Percentiles rank a stretch among this genome's conserved stretches.
Conservation (phyloP, 1,284 basidiomycete genomes). For the Cryptococcus wingfieldii region DNA sequence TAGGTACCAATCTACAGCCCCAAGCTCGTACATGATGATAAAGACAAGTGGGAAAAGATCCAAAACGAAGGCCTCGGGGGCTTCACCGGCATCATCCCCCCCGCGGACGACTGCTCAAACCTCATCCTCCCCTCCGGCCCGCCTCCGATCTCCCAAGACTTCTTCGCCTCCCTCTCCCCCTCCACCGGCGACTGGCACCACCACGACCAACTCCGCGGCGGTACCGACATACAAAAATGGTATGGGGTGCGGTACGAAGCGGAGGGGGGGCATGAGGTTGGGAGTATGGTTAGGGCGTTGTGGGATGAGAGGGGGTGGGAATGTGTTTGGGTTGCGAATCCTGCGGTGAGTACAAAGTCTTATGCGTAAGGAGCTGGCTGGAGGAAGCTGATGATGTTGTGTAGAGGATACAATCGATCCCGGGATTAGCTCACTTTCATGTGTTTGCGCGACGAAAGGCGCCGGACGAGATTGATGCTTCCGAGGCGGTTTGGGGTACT, state of each 20-base stretch:
- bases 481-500: too few relatives aligned
- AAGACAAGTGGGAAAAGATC: slow-evolving; percentile 33
- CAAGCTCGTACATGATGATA: slow-evolving; percentile 33
- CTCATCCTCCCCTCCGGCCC: too few relatives aligned
- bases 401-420: slow-evolving; percentile 42
- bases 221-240: slow-evolving; percentile 26
- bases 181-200: too few relatives aligned
- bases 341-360: slow-evolving; percentile 21
- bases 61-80: slow-evolving; percentile 40
- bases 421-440: slow-evolving; percentile 46
- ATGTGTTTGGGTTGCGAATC: slow-evolving; percentile 43
- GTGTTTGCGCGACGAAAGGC: slow-evolving; percentile 45
- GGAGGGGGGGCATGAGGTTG: slow-evolving; percentile 39
- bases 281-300: slow-evolving; percentile 38
- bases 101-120: background rate
- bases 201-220: too few relatives aligned
- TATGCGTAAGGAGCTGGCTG: background rate
- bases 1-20: slow-evolving; percentile 45
- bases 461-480: too few relatives aligned
- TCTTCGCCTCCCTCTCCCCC: too few relatives aligned
- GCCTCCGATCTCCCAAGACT: too few relatives aligned
- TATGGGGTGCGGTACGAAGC: slow-evolving; percentile 30
- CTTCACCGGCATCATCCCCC: slow-evolving; percentile 39
- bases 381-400: background rate
- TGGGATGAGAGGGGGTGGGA: slow-evolving; percentile 47